A percentile compares a stretch with the other conserved stretches of the same genome.
Conservation (phyloP, 495 filamentous ascomycete species). For the Penicillium soppii region DNA sequence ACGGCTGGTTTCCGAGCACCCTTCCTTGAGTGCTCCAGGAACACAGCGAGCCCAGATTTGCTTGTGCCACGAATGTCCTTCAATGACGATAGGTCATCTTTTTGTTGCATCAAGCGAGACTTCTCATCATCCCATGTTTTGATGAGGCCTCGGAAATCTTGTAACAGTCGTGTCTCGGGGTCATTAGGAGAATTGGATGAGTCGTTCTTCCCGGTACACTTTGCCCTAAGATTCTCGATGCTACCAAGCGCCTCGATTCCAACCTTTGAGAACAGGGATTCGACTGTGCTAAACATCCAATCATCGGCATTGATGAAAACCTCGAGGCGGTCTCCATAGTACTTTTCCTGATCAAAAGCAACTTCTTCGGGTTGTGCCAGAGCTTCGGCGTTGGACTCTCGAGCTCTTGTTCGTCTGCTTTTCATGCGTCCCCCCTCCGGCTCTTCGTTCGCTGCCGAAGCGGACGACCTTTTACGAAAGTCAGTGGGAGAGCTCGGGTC, state of each 20-base stretch:
- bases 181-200: conserved; percentile 16
- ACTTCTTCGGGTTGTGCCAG: conserved; percentile 49
- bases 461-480: conserved; percentile 50
- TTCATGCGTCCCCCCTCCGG: conserved; percentile 64
- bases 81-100: conserved; percentile 51
- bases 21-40: conserved; percentile 75
- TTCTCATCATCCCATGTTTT: conserved; percentile 60
- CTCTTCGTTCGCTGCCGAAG: conserved; percentile 50
- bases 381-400: conserved; percentile 65
- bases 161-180: conserved; percentile 34
- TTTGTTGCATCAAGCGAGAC: conserved; percentile 54
- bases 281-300: conserved; percentile 68
- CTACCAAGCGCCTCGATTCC: conserved; percentile 55
- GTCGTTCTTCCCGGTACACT: conserved; percentile 17
- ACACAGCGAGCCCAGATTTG: conserved; percentile 65
- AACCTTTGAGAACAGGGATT: conserved; percentile 64
- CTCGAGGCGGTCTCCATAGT: conserved; percentile 70
- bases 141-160: conserved; percentile 55
- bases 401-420: conserved; percentile 79
- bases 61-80: conserved; percentile 44
- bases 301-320: conserved; percentile 69
- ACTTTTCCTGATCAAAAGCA: conserved; percentile 63
- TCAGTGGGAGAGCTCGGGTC: conserved; percentile 31
- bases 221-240: conserved; percentile 39
- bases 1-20: conserved; percentile 50